These are phyloP conservation scores for Globisporangium canariense DNA, from an alignment of 352 stramenopile genomes.

Conservation along the genomic window DNA sequence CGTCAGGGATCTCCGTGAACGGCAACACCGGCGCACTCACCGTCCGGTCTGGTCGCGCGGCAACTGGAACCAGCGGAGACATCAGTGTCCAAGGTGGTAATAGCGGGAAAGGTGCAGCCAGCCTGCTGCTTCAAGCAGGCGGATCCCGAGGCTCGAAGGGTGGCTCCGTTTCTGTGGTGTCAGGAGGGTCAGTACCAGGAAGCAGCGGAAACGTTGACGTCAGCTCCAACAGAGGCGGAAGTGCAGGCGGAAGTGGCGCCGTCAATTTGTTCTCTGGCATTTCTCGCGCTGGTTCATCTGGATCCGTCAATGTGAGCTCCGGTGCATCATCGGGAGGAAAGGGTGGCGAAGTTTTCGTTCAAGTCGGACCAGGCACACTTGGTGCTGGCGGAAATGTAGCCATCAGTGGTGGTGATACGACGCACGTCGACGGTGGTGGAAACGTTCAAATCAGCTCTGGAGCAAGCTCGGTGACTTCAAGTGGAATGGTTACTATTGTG, in stretches of 20 bases:
- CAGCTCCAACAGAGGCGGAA: conserved; percentile 46
- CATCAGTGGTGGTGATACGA: conserved; percentile 42
- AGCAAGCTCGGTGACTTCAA: conserved; percentile 47
- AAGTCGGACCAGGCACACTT: conserved; percentile 42
- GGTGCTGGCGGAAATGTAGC: conserved; percentile 43
- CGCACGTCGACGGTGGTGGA: conserved; percentile 41
- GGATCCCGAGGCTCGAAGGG: conserved; percentile 41
- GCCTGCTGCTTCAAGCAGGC: conserved; percentile 48
- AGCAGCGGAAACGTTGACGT: conserved; percentile 64
- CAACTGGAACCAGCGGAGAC: conserved; percentile 50
- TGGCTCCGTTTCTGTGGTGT: conserved; percentile 43
- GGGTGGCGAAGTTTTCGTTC: conserved; percentile 52
- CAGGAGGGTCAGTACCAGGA: conserved; percentile 39
- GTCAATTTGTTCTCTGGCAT: conserved; percentile 47
- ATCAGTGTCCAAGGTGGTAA: conserved; percentile 44
- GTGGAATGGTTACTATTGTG: conserved; percentile 38
- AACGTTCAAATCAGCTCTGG: conserved; percentile 51
- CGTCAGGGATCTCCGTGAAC: conserved; percentile 37
- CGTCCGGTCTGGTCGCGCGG: conserved; percentile 37
- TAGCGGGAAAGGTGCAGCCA: conserved; percentile 43
- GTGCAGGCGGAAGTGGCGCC: conserved; percentile 45
- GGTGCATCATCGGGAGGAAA: conserved; percentile 45
- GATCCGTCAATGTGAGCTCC: conserved; percentile 66
- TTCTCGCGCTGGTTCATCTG: conserved; percentile 48
- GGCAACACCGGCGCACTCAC: conserved; percentile 39